Base-by-base conservation (phyloP, 2,329 filamentous ascomycete species). In the Phaeosphaeriaceae sp. region DNA sequence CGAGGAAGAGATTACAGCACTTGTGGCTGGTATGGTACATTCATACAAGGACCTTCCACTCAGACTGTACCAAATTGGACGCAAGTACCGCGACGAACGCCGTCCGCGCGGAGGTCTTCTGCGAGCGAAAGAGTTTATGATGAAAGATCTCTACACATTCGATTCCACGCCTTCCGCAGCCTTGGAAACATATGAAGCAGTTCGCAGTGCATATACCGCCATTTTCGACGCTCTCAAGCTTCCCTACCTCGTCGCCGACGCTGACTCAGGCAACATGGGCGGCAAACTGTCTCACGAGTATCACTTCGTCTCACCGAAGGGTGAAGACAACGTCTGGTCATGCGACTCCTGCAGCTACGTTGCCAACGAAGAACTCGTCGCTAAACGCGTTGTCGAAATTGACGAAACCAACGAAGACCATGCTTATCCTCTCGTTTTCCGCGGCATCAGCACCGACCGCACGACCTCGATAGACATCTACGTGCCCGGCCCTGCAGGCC, bases 101-200 rank as follows among this genome's bases (percentile, higher is more conserved):
- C 86, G 95, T 24, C 95, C 95, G 20, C 87, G 95, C 31, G 91
- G 96, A 68, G 95, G 95, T 13, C 83, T 99, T 1, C 82, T 99
- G 9, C 88, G 95, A 10, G 91, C 92, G 0, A 88, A 93, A 60
- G 95, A 99, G 72, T 99, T 99, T 70, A 80, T 92, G 67, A 99
- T 99, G 95, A 99, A 99, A 78, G 95, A 99, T 76, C 85, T 99
- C 1, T 99, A 99, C 76, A 97, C 93, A 0, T 99, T 99, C 72
- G 95, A 99, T 72, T 80, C 84, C 36, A 89, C 84, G 3, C 75
- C 83, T 0, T 79, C 85, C 24, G 80, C 86, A n/a, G 94, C 94
- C 1, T 81, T 93, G n/a, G 79, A 85, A 50, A 97, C 94, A 0
- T 99, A 99, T 67, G 78, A 86, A 7, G 80, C 88, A 44, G 92